Evolutionary conservation across 2,329 filamentous ascomycete species (phyloP), one percentile per base, ranked within the genome.

Genomic region (Aspergillus japonicus): DNA sequence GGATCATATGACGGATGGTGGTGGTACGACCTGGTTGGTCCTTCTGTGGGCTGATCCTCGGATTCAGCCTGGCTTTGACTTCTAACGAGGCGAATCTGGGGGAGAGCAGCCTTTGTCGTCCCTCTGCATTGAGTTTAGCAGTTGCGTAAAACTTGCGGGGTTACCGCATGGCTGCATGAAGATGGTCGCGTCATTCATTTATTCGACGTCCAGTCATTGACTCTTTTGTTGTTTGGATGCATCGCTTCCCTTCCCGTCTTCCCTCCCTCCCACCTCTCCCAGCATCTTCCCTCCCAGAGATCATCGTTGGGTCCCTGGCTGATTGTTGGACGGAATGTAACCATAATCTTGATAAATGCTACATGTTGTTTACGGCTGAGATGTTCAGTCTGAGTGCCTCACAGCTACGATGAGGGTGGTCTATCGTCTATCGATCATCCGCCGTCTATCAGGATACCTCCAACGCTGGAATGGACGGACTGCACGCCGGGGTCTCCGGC

Each of bases 21-120:
- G 53, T 55, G 53, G 53, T 47, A 21, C 44, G 53, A 55, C 26
- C 42, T 55, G 53, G 53, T 55, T 55, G 53, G 53, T n/a, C 6
- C n/a, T 3, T 21, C 10, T 21, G 53, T 55, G 53, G 53, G 53
- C 53, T 55, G 53, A 55, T 55, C 53, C 53, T 31, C 53, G 53
- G 53, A 48, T 21, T 10, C 8, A 12, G 21, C 19, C 31, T 16
- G 19, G 23, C 16, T 35, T 52, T 42, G 50, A 52, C 50, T 52
- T 52, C 5, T 24, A 33, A 52, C 31, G 50, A 29, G 50, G 50
- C 50, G 33, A 42, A 31, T 55, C 47, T 44, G 29, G 53, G 53
- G 44, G 52, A 35, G 33, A 19, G 39, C 14, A 16, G 39, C 39
- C 14, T 44, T 44, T 44, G 14, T 44, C 39, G 39, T 19, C 26